Conservation (phyloP, 257 asterid genomes). For the Solanum bulbocastanum region DNA sequence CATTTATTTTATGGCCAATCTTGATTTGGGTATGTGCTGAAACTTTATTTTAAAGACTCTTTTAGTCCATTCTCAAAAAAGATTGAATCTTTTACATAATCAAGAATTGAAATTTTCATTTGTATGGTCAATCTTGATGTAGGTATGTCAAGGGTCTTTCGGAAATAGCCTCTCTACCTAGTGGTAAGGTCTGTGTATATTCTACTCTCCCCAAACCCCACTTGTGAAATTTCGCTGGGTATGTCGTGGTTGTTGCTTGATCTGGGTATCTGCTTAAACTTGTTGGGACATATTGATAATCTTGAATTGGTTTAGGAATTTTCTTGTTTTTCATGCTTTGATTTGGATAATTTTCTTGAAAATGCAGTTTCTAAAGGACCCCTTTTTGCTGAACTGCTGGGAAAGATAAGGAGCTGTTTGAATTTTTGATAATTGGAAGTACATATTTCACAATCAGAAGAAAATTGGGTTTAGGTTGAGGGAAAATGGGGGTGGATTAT, state of each 20-base stretch:
- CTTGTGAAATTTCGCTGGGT: not conserved
- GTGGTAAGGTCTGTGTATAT: not conserved
- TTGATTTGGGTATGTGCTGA: not conserved
- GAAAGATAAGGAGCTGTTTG: not conserved
- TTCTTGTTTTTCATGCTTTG: not conserved
- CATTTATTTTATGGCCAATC: not conserved
- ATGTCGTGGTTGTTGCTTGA: no score
- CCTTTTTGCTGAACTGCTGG: not conserved
- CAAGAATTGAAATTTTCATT: not conserved
- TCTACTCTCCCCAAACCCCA: not conserved
- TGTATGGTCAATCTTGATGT: not conserved
- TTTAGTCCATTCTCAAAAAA: not conserved
- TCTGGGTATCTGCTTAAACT: not conserved
- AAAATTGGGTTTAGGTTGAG: not conserved
- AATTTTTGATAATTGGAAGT: not conserved
- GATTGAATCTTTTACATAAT: not conserved
- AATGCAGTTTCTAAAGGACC: not conserved
- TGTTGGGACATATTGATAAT: not conserved
- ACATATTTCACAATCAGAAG: not conserved
- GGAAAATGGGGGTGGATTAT: conserved; percentile 68
- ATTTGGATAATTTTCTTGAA: not conserved
- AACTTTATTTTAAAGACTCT: not conserved
- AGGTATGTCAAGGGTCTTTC: not conserved
- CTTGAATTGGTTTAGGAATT: not conserved
- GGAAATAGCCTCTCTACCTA: not conserved